Evolutionary conservation across 352 stramenopile genomes (phyloP), one percentile per base, ranked within the genome.

Genomic region (Phytophthora constricta): DNA sequence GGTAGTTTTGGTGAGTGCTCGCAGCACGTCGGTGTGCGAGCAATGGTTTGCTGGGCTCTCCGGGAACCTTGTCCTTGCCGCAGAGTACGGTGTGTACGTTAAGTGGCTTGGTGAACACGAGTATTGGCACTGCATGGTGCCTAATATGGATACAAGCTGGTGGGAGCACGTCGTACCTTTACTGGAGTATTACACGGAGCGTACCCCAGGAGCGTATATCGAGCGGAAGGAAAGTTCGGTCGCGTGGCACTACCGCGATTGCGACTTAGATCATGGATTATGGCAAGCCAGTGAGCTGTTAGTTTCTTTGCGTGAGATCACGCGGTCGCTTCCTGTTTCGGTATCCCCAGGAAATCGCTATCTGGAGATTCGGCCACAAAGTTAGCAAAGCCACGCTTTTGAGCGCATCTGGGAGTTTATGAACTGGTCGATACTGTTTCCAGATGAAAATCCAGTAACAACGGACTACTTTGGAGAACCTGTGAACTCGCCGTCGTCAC

Each of bases 201-300:
- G 86, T 8, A 96, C 88, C 7, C 88, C 88, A 34, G 88, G 88
- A 14, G 81, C 83, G 8, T 95, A 91, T 51, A 94, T 96, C 23
- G 88, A 96, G 62, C 76, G 78, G 9, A 96, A 96, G 27, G 86
- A 93, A 41, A 92, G 83, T 57, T 96, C 88, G 8, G 75, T 97
- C 19, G 86, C 90, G 19, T 97, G 91, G 91, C 90, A 97, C 67
- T 97, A 97, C 65, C 82, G 84, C 11, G 90, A 97, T 46, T 94
- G 87, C 47, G 91, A 97, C 70, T 68, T 91, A 26, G 87, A 97
- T 53, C 89, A 96, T 53, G 90, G 90, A 0, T 64, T 91, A 43
- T 97, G 90, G 91, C 90, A 97, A 81, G 91, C 91, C 3, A 97
- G 91, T 58, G 91, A 97, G 58, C 74, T 97, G 55, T 55, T 94